A percentile compares a stretch with the other conserved stretches of the same genome.
Conservation (phyloP, 208 protist species). For the Giardia muris region DNA sequence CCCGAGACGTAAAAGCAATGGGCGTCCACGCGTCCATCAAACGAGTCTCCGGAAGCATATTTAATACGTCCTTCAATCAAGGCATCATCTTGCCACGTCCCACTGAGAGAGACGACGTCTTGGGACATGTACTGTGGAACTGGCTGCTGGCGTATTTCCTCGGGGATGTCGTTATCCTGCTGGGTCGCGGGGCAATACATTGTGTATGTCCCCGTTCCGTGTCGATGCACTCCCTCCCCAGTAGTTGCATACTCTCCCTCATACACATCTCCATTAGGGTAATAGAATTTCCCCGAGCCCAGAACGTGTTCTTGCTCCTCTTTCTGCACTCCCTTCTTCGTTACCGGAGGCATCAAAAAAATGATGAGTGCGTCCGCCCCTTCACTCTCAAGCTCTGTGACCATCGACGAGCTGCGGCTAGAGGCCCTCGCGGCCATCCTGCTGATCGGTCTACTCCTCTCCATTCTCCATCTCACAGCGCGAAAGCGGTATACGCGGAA, state of each 20-base stretch:
- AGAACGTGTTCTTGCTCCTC: not conserved
- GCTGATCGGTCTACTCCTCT: not conserved
- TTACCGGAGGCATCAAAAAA: not conserved
- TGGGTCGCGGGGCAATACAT: not conserved
- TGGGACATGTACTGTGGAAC: not conserved
- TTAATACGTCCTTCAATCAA: not conserved
- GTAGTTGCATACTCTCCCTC: not conserved
- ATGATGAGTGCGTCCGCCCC: too few relatives aligned
- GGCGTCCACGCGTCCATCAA: not conserved
- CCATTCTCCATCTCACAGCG: not conserved
- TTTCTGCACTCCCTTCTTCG: not conserved
- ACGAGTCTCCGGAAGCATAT: not conserved
- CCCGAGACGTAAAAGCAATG: not conserved
- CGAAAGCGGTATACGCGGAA: not conserved
- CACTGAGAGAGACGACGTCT: not conserved
- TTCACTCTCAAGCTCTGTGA: too few relatives aligned
- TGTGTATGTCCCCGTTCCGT: not conserved
- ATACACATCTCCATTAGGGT: not conserved
- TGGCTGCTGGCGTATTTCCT: not conserved
- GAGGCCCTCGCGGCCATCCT: too few relatives aligned
- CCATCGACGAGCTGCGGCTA: too few relatives aligned
- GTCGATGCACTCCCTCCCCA: not conserved
- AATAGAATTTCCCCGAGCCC: not conserved
- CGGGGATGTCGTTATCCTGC: not conserved
- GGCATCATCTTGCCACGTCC: not conserved